Evolutionary conservation across 306 rosid species (phyloP).

Genomic region (Prunus dulcis): DNA sequence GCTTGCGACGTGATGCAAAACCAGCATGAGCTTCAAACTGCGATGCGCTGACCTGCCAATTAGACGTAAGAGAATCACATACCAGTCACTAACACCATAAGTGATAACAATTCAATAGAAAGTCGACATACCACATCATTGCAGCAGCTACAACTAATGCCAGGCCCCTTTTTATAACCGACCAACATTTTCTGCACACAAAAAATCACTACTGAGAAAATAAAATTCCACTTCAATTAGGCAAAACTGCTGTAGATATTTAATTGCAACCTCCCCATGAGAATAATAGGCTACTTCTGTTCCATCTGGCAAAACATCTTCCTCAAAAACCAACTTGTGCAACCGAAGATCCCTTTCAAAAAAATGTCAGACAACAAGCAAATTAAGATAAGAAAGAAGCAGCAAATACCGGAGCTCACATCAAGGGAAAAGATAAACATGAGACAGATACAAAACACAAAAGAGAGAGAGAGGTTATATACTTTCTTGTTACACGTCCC

Average conservation of each 20-base stretch:
- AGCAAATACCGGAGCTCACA: background rate
- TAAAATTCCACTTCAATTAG: slow-evolving; percentile 6
- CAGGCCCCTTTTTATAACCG: slow-evolving; percentile 75
- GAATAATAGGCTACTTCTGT: slow-evolving; percentile 76
- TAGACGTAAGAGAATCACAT: slow-evolving; percentile 11
- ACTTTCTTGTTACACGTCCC: slow-evolving; percentile 87
- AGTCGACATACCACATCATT: slow-evolving; percentile 53
- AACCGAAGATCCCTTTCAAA: slow-evolving; percentile 71
- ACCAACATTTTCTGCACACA: slow-evolving; percentile 59
- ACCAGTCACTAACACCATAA: slow-evolving; percentile 1
- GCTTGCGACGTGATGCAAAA: slow-evolving; percentile 88
- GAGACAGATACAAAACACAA: background rate
- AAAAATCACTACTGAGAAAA: slow-evolving; percentile 27
- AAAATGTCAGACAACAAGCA: slow-evolving; percentile 1
- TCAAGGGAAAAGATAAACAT: background rate
- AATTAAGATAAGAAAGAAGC: background rate
- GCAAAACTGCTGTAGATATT: slow-evolving; percentile 1
- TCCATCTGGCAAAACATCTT: slow-evolving; percentile 74
- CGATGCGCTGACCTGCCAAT: slow-evolving; percentile 81
- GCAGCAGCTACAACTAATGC: slow-evolving; percentile 78
- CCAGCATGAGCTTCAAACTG: slow-evolving; percentile 98
- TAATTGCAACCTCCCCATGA: slow-evolving; percentile 63
- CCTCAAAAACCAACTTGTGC: slow-evolving; percentile 89
- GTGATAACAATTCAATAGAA: slow-evolving; percentile 2
- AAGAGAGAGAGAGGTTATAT: slow-evolving; percentile 13